Conservation (phyloP, 164 flowering plant genomes). For the Vitis riparia region DNA sequence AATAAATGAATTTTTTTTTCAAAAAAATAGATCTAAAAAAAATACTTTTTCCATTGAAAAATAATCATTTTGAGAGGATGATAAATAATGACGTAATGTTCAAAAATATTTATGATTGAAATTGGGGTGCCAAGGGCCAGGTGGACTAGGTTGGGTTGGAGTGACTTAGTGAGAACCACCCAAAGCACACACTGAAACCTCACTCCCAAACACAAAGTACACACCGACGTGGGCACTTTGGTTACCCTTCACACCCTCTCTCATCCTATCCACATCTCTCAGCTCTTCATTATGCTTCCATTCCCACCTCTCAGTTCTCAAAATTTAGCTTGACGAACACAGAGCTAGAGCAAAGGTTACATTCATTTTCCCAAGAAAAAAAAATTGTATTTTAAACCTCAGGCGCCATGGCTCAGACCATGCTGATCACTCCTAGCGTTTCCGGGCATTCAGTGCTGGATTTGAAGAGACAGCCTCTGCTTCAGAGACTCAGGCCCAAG, state of each 20-base stretch:
- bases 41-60: no score
- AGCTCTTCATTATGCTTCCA: not conserved
- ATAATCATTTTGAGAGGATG: no score
- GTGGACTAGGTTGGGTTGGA: not conserved
- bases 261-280: slow-evolving; percentile 34
- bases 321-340: not conserved
- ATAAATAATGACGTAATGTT: no score
- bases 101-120: no score
- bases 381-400: not conserved
- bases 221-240: slow-evolving; percentile 36
- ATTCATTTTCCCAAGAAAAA: not conserved
- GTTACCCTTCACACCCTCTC: slow-evolving; percentile 23
- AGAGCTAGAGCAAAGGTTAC: not conserved
- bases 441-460: slow-evolving; percentile 23
- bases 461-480: slow-evolving; percentile 35
- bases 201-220: slow-evolving; percentile 1
- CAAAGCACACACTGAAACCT: not conserved
- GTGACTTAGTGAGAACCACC: not conserved
- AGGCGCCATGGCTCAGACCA: slow-evolving; percentile 70
- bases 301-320: not conserved
- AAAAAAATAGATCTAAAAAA: no score
- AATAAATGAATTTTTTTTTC: no score
- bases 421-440: slow-evolving; percentile 57
- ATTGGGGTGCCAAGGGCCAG: no score
- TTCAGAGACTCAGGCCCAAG: slow-evolving; percentile 42